A percentile compares a stretch with the other conserved stretches of the same genome.
Evolutionary conservation across 1,284 basidiomycete genomes (phyloP).

Genomic region (Ceratobasidium theobromae): DNA sequence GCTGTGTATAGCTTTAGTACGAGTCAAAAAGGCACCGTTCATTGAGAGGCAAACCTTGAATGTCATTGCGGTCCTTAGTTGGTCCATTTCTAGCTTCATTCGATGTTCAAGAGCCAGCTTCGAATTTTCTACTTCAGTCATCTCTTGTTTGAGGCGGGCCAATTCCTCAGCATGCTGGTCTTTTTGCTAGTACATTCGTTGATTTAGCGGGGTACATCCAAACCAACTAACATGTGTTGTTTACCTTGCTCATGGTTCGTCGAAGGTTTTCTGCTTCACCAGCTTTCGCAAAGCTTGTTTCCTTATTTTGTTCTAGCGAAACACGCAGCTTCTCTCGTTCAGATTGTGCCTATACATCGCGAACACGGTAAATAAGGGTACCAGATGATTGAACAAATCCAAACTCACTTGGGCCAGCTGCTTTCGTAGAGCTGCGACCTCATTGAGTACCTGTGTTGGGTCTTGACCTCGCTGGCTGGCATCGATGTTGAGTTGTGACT

Average conservation of each 20-base stretch:
- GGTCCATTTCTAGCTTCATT: conserved; percentile 23
- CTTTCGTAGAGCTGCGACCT: conserved; percentile 4
- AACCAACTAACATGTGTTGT: background rate
- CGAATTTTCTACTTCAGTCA: conserved; percentile 8
- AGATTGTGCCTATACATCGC: conserved; percentile 2
- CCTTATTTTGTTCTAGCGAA: conserved; percentile 13
- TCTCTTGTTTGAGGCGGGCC: conserved; percentile 14
- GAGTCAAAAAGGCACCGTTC: background rate
- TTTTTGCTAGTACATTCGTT: background rate
- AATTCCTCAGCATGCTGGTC: conserved; percentile 17
- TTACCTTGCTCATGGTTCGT: conserved; percentile 16
- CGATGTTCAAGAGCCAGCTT: background rate
- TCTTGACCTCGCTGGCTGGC: background rate
- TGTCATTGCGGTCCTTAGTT: conserved; percentile 5
- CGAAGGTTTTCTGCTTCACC: conserved; percentile 22
- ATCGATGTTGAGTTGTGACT: background rate
- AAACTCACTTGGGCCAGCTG: conserved; percentile 5
- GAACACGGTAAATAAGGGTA: background rate
- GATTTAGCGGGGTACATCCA: no score
- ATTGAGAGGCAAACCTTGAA: conserved; percentile 4
- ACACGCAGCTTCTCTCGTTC: conserved; percentile 9
- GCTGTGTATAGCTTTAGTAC: background rate
- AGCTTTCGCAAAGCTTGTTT: conserved; percentile 7
- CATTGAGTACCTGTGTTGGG: background rate
- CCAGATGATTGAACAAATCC: background rate